Evolutionary conservation across 768 basidiomycete genomes (phyloP), one percentile per base, ranked within the genome.

Genomic region (Pholiota conissans): DNA sequence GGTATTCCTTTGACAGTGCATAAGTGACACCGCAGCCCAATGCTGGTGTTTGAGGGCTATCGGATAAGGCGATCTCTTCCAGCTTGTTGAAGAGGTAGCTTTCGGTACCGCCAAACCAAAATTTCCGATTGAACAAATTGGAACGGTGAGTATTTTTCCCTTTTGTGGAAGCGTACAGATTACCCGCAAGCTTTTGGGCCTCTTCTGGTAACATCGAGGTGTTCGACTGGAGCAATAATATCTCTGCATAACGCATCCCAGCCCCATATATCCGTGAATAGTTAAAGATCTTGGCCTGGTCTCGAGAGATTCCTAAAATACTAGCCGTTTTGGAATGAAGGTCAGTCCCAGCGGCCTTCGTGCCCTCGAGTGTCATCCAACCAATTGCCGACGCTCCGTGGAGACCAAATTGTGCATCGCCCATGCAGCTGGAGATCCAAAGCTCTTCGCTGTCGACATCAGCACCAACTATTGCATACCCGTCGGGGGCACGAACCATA

Each of bases 241-340:
- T 83, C 5, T 93, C 78, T 2, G 95, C 97, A 64, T 99, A 95
- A 56, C 89, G 88, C 86, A 94, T 92, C 5, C 95, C 97, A 1
- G 96, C 96, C n/a, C 96, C 95, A 65, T 98, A 98, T 63, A 99
- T 97, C 32, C 96, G 86, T 42, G 96, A 97, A 67, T 98, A 99
- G 69, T 99, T 99, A 84, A 99, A 99, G 32, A 95, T 93, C 71
- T 99, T 98, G 29, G 97, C 96, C 63, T 91, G 88, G 66, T 98
- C 94, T 29, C 96, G 84, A 37, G 93, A 91, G 62, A 95, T 95
- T 16, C 92, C 91, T 35, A 98, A 77, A 66, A 98, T 98, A 57
- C 74, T 84, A 10, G 96, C 97, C 1, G 95, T 96, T 76, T 97
- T 97, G 10, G 95, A 98, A 67, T 98, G 96, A 28, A 99, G 74